Evolutionary conservation across 805 yeast genomes (phyloP).

Genomic region (Blastobotrys parvus): DNA sequence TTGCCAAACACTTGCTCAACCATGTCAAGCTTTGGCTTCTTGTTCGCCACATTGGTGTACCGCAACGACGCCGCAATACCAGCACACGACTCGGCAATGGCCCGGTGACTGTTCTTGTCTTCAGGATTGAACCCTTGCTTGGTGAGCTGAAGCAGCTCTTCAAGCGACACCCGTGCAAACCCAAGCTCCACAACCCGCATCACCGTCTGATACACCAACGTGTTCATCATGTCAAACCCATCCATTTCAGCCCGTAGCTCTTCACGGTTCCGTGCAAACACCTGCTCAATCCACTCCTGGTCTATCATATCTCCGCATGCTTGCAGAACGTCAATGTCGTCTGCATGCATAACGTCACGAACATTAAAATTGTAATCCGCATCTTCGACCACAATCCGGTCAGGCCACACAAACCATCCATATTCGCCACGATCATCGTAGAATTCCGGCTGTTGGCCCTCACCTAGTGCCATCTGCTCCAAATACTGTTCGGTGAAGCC

Average conservation of each 20-base stretch:
- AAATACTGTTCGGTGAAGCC: constrained; percentile 37
- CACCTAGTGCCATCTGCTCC: constrained; percentile 45
- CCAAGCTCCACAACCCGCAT: constrained; percentile 42
- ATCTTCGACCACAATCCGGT: constrained; percentile 31
- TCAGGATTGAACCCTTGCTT: constrained; percentile 46
- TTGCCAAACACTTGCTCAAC: constrained; percentile 33
- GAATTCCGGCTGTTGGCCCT: constrained; percentile 43
- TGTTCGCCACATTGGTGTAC: constrained; percentile 10
- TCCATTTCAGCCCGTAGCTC: constrained; percentile 41
- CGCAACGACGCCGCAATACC: constrained; percentile 44
- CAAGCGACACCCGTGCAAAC: constrained; percentile 36
- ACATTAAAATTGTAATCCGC: constrained; percentile 10
- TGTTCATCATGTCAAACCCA: constrained; percentile 46
- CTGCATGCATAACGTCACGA: constrained; percentile 28
- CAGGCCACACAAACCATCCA: constrained; percentile 77
- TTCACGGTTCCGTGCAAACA: constrained; percentile 48
- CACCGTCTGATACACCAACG: constrained; percentile 38
- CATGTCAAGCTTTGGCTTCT: constrained; percentile 11
- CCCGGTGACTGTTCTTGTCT: constrained; percentile 71
- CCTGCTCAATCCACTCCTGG: constrained; percentile 48
- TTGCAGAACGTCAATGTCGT: constrained; percentile 37
- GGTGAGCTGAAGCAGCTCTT: constrained; percentile 46
- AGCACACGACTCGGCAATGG: constrained; percentile 58
- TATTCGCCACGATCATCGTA: constrained; percentile 47
- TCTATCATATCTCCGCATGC: constrained; percentile 39